Base-by-base conservation (phyloP, 2,329 filamentous ascomycete genomes). In the Achaetomium macrosporum region DNA sequence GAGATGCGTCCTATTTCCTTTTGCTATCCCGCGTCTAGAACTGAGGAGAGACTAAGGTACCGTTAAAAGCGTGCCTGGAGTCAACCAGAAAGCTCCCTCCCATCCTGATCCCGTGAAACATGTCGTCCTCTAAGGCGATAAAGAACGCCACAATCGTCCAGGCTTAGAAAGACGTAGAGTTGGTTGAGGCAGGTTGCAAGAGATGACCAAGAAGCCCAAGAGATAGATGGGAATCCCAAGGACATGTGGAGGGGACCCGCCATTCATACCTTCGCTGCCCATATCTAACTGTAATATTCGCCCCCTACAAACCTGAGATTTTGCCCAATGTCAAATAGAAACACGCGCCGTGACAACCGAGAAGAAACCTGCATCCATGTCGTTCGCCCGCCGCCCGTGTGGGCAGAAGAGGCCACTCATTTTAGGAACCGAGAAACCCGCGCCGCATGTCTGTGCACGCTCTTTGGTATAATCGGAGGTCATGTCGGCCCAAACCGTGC, bases 21-120 rank as follows among this genome's bases (percentile, higher is more conserved):
- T 59, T 50, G 51, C 44, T 58, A 54, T 51, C 50, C 49, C 51
- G 50, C 42, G 48, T 56, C 53, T 57, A 57, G 25, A 56, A 47
- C 54, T 40, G 47, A 54, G 43, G 44, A 57, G 46, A 53, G 40
- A 36, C 37, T 44, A 37, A 25, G 25, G 25, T 25, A 16, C 35
- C 41, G 40, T 36, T 37, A 31, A 30, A 20, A 45, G 37, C 50
- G 36, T 46, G 35, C 42, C 42, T 6, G n/a, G 19, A 49, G 44
- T 30, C 33, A 45, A 49, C 15, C 49, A 17, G 13, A 47, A 19
- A 42, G 35, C 33, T 44, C 45, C 16, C 33, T 20, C 30, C n/a
- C 46, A 30, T 16, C 29, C 42, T 42, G 41, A 29, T 47, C 50
- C 35, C 44, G 50, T 33, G 33, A 49, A 51, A 49, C 46, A 56